Base-by-base conservation (phyloP, 2,329 filamentous ascomycete species). In the Trichoderma aggressivum region DNA sequence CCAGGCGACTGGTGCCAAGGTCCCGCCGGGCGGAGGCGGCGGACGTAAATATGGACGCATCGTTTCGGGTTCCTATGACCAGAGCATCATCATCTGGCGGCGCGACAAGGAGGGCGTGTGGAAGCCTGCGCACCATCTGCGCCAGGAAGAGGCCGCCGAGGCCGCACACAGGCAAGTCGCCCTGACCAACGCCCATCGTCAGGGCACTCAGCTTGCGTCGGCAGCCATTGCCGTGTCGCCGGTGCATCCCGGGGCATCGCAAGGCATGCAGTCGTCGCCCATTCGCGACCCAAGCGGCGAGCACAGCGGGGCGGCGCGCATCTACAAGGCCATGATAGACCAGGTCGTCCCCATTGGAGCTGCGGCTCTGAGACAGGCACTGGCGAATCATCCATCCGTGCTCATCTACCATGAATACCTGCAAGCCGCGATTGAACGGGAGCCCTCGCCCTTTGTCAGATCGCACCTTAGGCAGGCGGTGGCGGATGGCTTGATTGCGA, bases 21-120 rank as follows among this genome's bases (percentile, higher is more conserved):
- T 98, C 3, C 95, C 95, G 1, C 94, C 95, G 0, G 95, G 95
- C 14, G 94, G 95, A 28, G 95, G 95, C 50, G 95, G 95, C 26
- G 94, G 95, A 30, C 93, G 93, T 77, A 90, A 87, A 75, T 98
- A 95, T 84, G 94, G 92, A 11, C 91, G 94, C n/a, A 99, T 99
- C 72, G 94, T 99, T 4, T 98, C 94, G 7, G 96, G 96, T 3
- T 97, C 94, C 0, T 99, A 99, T 76, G 96, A 99, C 75, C 94
- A 97, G 82, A 94, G 90, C 12, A 94, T 99, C 75, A 94, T 98
- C 74, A 93, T 99, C 70, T 99, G 96, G 96, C 91, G 92, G 75
- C 91, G 93, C 73, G 92, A 97, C 74, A 88, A 90, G 74, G 90
- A 96, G 74, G 94, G 94, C 3, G 88, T 92, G 30, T 98, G 96